phyloP scores from a whole-genome alignment of 2,329 filamentous ascomycete species.

The Neopestalotiopsis sp. region DNA sequence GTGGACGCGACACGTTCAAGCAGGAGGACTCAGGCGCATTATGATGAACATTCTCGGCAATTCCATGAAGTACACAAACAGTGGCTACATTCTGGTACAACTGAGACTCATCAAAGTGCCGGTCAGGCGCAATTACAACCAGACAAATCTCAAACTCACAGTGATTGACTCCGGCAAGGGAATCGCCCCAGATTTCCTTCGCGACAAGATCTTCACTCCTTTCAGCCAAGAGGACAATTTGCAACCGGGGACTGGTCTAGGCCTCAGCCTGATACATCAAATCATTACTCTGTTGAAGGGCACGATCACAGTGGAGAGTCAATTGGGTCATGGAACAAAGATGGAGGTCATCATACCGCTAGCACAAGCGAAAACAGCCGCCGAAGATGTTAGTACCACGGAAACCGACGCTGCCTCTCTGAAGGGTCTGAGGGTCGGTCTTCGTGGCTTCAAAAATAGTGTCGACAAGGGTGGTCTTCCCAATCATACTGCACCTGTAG shows the following conservation, averaged over 20 bases:
- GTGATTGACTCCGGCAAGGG: constrained; percentile 66
- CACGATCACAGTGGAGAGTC: constrained; percentile 25
- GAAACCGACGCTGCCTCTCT: neutral
- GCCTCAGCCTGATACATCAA: constrained; percentile 66
- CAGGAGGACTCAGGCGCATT: constrained; percentile 56
- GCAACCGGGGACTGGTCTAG: constrained; percentile 65
- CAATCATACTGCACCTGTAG: constrained; percentile 15
- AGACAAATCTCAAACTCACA: constrained; percentile 12
- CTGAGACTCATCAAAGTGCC: constrained; percentile 23
- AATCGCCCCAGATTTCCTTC: constrained; percentile 66
- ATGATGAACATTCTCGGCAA: constrained; percentile 69
- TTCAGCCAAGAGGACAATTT: constrained; percentile 69
- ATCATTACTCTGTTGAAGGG: constrained; percentile 44
- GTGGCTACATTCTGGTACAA: constrained; percentile 34
- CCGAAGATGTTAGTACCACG: neutral
- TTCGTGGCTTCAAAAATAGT: constrained; percentile 25
- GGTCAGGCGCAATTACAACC: constrained; percentile 21
- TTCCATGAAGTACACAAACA: constrained; percentile 62
- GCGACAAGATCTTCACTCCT: constrained; percentile 64
- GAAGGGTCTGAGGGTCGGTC: constrained; percentile 33
- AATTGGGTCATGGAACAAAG: constrained; percentile 35
- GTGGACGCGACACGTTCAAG: constrained; percentile 60
- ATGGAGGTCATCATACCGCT: constrained; percentile 40
- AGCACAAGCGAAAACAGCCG: neutral
- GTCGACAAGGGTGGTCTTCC: constrained; percentile 5